Conservation (phyloP, 2,329 filamentous ascomycete species). For the Paradendryphiella salina region DNA sequence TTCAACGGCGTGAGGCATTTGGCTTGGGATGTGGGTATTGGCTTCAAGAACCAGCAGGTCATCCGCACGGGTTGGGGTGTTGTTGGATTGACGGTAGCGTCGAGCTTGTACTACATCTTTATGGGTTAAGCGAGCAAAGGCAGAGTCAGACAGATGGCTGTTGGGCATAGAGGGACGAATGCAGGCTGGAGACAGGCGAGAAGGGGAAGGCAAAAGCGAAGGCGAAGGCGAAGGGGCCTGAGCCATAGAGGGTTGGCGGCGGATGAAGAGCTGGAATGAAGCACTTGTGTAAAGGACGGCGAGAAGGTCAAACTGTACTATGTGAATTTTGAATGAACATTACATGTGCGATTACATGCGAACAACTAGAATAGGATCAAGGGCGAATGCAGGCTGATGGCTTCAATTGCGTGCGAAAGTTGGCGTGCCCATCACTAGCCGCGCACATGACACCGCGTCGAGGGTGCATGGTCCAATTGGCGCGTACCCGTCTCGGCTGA, state of each 20-base stretch:
- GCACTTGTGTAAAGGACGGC: background rate
- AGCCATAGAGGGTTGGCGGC: background rate
- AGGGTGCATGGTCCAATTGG: conserved; percentile 12
- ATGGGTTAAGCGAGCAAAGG: conserved; percentile 8
- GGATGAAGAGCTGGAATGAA: background rate
- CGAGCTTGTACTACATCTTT: conserved; percentile 40
- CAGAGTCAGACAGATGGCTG: background rate
- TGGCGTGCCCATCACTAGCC: background rate
- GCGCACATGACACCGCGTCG: conserved; percentile 25
- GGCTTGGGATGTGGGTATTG: conserved; percentile 67
- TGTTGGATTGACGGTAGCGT: conserved; percentile 58
- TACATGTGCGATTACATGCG: conserved; percentile 12
- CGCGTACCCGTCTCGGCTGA: conserved; percentile 19
- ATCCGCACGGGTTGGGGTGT: conserved; percentile 67
- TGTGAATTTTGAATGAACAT: conserved; percentile 12
- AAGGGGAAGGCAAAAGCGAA: background rate
- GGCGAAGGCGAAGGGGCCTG: background rate
- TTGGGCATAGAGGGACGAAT: background rate
- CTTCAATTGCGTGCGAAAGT: too few relatives aligned
- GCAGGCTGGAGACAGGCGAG: background rate
- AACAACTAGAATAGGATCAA: too few relatives aligned
- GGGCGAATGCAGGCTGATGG: too few relatives aligned
- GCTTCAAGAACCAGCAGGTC: conserved; percentile 66
- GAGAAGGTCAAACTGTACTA: conserved; percentile 3
- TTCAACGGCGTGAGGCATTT: conserved; percentile 74